Base-by-base conservation (phyloP, 176 grass and related monocot species). In the Aegilops bicornis region DNA sequence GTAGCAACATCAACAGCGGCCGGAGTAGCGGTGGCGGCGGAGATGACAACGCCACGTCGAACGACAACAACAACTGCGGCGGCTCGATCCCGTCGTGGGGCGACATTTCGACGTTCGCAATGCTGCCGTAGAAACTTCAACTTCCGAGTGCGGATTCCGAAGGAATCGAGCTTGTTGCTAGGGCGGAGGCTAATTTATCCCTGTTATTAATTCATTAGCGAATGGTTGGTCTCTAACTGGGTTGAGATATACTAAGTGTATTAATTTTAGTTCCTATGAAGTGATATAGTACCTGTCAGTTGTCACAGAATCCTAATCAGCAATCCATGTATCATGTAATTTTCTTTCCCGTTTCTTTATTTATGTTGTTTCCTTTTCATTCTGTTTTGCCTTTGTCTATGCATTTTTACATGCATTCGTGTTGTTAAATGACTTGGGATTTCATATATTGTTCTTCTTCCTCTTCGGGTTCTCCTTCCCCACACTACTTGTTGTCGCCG, bases 91-190 rank as follows among this genome's bases (percentile, higher is more conserved):
- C 86, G 20, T 50, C 64, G 24, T 91, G 90, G 90, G 82, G 82
- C 10, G 90, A 91, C 83, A 88, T 91, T 65, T 84, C 86, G 33
- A 59, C 86, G 42, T 91, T 88, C 64, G 77, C 86, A 32, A 91
- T 86, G 90, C 90, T 88, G 54, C 90, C 89, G 0, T 90, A 63
- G 60, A 64, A 13, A 32, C 22, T 76, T 69, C 12, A 52, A 48
- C 64, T 80, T 59, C 33, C 80, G 30, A 81, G 25, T 15, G 72
- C 90, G 88, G 63, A 85, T 88, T 88, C 90, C 90, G 56, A 91
- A 91, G 86, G 90, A 91, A 88, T 88, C 85, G 77, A 82, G 76
- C 81, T 84, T 84, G 36, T 36, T 79, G 30, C 52, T 30, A 35
- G 65, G 56, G 35, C 35, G 35, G 36, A 73, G 4, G 70, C 25